Evolutionary conservation across 208 protist species (phyloP).

Genomic region (Trypanosoma caninum): DNA sequence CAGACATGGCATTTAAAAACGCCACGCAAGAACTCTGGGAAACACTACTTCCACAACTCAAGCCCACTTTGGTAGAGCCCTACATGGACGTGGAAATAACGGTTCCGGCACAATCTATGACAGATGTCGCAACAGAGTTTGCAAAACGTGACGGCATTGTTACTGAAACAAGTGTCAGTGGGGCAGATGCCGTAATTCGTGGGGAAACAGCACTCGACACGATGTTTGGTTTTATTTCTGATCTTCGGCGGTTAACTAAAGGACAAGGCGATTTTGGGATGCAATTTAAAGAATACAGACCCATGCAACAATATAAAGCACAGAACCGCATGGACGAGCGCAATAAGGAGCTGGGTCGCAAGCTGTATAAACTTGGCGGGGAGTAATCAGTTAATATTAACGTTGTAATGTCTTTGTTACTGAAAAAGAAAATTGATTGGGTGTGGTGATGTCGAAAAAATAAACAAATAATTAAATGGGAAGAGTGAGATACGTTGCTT

Average conservation of each 20-base stretch:
- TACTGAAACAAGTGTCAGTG: conserved; percentile 80
- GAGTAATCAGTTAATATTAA: conserved; percentile 13
- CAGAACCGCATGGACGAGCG: conserved; percentile 89
- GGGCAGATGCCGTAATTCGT: conserved; percentile 79
- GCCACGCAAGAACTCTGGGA: conserved; percentile 94
- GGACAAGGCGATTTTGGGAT: conserved; percentile 92
- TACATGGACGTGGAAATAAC: conserved; percentile 96
- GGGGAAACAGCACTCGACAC: conserved; percentile 90
- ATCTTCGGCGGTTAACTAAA: conserved; percentile 89
- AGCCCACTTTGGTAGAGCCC: conserved; percentile 95
- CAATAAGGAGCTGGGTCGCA: conserved; percentile 79
- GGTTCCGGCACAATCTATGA: conserved; percentile 84
- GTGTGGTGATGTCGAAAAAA: neutral
- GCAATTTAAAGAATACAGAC: conserved; percentile 91
- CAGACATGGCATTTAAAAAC: conserved; percentile 97
- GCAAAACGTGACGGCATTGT: conserved; percentile 86
- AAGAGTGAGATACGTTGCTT: too few species aligned
- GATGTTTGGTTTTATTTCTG: conserved; percentile 93
- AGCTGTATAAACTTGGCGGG: conserved; percentile 67
- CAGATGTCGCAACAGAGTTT: conserved; percentile 85
- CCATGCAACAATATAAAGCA: conserved; percentile 89
- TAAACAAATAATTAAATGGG: neutral
- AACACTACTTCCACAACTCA: conserved; percentile 84
- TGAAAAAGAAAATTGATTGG: neutral
- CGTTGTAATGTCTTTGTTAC: conserved; percentile 1